These are phyloP conservation scores for Aspergillus ostianus DNA, from an alignment of 495 filamentous ascomycete species.

Conservation along the genomic window DNA sequence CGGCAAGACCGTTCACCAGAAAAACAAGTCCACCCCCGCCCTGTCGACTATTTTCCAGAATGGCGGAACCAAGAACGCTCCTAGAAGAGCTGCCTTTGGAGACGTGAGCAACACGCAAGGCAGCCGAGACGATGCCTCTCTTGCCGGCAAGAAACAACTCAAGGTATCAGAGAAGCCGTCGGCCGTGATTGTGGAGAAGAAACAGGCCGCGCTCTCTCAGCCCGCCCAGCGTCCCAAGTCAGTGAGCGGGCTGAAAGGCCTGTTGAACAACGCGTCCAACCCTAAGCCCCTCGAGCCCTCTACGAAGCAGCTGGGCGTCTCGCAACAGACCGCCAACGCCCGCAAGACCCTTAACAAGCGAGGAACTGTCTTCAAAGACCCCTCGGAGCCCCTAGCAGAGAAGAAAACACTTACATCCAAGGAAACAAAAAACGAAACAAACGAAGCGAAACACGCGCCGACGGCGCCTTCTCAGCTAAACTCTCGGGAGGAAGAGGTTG, in stretches of 20 bases:
- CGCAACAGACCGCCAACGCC: conserved; percentile 35
- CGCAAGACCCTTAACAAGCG: conserved; percentile 59
- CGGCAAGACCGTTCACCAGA: conserved; percentile 68
- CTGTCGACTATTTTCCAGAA: conserved; percentile 55
- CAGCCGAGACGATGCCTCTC: conserved; percentile 52
- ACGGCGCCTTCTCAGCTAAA: conserved; percentile 16
- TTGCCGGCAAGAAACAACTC: conserved; percentile 47
- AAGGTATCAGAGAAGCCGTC: conserved; percentile 44
- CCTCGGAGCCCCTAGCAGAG: conserved; percentile 33
- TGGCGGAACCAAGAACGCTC: conserved; percentile 60
- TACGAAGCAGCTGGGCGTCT: conserved; percentile 31
- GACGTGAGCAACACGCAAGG: conserved; percentile 72
- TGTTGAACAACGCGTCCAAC: conserved; percentile 42
- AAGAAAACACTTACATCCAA: conserved; percentile 36
- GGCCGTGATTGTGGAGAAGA: conserved; percentile 39
- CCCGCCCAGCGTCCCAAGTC: conserved; percentile 66
- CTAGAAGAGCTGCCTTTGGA: conserved; percentile 74
- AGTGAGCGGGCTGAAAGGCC: conserved; percentile 42
- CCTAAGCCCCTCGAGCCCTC: conserved; percentile 34
- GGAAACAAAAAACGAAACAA: conserved; percentile 27
- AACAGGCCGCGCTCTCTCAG: conserved; percentile 51
- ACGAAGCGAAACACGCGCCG: conserved; percentile 16
- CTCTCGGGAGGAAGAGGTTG: conserved; percentile 8
- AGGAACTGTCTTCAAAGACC: conserved; percentile 66
- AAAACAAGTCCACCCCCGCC: conserved; percentile 77